Evolutionary conservation across 1,284 basidiomycete genomes (phyloP).

Genomic region (Ganoderma sinense): DNA sequence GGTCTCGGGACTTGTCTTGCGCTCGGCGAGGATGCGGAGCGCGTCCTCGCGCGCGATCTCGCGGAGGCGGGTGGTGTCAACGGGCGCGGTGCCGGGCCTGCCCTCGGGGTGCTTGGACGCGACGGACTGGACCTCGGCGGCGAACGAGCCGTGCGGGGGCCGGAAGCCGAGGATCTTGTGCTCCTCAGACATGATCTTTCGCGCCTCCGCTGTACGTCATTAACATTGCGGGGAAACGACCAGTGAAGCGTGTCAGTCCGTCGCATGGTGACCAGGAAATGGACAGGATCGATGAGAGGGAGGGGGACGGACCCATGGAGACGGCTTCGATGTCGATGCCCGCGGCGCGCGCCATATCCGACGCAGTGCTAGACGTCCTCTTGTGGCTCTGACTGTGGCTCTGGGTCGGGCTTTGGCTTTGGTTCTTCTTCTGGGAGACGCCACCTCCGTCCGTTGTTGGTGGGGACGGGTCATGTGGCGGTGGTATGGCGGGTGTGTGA

Average conservation of each 20-base stretch:
- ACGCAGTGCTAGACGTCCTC: conserved; percentile 26
- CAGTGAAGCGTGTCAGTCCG: neutral
- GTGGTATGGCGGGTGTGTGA: conserved; percentile 23
- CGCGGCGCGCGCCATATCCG: conserved; percentile 34
- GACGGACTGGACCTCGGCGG: conserved; percentile 47
- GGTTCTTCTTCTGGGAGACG: conserved; percentile 12
- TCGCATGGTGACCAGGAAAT: neutral
- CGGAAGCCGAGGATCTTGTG: conserved; percentile 49
- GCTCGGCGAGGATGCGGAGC: conserved; percentile 36
- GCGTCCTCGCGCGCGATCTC: conserved; percentile 41
- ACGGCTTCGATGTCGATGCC: conserved; percentile 39
- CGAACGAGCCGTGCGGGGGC: conserved; percentile 32
- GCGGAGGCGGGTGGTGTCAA: conserved; percentile 34
- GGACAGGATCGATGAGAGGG: neutral
- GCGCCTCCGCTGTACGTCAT: conserved; percentile 38
- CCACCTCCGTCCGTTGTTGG: neutral
- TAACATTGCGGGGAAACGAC: neutral
- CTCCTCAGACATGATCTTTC: conserved; percentile 46
- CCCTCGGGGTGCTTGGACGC: conserved; percentile 43
- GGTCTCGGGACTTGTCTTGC: conserved; percentile 28
- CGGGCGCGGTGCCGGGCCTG: conserved; percentile 21
- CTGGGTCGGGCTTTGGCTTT: neutral
- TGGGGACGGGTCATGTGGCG: conserved; percentile 15
- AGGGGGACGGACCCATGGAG: conserved; percentile 31
- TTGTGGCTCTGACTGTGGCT: conserved; percentile 15